Conservation (phyloP, 2,329 filamentous ascomycete species). For the Xylariaceae sp. region DNA sequence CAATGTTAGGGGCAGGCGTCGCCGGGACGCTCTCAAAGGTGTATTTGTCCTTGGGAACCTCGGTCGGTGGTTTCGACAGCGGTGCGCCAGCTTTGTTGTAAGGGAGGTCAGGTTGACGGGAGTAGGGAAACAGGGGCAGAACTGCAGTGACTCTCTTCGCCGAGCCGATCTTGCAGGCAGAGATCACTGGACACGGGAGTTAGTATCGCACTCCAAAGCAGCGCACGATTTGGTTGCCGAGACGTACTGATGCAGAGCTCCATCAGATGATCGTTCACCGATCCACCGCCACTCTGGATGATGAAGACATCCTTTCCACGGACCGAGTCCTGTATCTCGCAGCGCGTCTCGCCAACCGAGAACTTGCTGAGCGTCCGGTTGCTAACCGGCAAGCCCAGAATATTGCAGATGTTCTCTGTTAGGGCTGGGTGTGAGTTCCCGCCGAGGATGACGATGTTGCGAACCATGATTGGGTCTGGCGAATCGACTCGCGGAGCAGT, state of each 20-base stretch:
- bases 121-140: slow-evolving; percentile 93
- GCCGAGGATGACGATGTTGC: slow-evolving; percentile 89
- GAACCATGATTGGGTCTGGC: slow-evolving; percentile 60
- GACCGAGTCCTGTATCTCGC: slow-evolving; percentile 94
- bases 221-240: not conserved
- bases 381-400: slow-evolving; percentile 79
- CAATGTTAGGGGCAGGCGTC: slow-evolving; percentile 69
- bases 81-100: slow-evolving; percentile 95
- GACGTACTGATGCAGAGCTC: slow-evolving; percentile 76
- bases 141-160: slow-evolving; percentile 91
- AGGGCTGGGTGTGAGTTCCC: slow-evolving; percentile 89
- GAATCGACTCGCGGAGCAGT: not conserved
- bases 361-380: slow-evolving; percentile 87
- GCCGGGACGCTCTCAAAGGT: slow-evolving; percentile 91
- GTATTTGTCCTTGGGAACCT: slow-evolving; percentile 53
- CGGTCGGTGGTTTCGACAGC: slow-evolving; percentile 60
- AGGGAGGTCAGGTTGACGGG: slow-evolving; percentile 88
- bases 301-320: slow-evolving; percentile 99
- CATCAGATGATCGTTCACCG: slow-evolving; percentile 93
- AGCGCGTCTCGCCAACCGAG: slow-evolving; percentile 87
- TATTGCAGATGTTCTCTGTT: slow-evolving; percentile 79
- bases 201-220: slow-evolving; percentile 6
- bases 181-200: slow-evolving; percentile 54
- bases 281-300: slow-evolving; percentile 86
- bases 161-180: slow-evolving; percentile 92